Conservation (phyloP, 768 basidiomycete species). For the Coprinellus micaceus region DNA sequence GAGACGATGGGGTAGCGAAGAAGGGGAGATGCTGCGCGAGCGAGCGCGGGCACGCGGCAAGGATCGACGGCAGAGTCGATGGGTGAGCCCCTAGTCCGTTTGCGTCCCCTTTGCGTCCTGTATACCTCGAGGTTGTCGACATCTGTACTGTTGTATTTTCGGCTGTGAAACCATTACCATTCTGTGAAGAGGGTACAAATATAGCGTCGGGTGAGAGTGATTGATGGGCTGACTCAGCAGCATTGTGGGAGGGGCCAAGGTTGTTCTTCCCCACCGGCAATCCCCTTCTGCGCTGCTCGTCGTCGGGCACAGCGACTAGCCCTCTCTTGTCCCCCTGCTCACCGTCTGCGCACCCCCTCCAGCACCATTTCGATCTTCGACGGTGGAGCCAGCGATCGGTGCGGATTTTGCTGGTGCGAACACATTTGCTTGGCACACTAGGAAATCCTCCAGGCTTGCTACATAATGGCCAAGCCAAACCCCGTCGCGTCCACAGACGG, state of each 20-base stretch:
- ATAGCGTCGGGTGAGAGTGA: conserved; percentile 7
- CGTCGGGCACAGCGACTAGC: conserved; percentile 10
- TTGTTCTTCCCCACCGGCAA: conserved; percentile 13
- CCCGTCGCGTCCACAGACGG: conserved; percentile 28
- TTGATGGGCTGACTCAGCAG: conserved; percentile 14
- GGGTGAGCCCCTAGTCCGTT: conserved; percentile 18
- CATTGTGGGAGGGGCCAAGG: conserved; percentile 8
- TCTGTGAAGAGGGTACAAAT: not conserved
- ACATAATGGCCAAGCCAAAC: conserved; percentile 54
- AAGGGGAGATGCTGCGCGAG: conserved; percentile 27
- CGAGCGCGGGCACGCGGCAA: conserved; percentile 48
- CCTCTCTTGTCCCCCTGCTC: conserved; percentile 13
- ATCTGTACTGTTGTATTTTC: not conserved
- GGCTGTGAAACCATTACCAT: not conserved
- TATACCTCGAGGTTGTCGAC: conserved; percentile 3
- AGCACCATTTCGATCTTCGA: not conserved
- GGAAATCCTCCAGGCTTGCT: conserved; percentile 29
- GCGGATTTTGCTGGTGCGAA: conserved; percentile 18
- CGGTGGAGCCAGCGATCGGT: conserved; percentile 4
- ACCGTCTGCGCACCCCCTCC: conserved; percentile 21
- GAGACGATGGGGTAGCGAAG: conserved; percentile 34
- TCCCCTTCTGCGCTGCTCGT: conserved; percentile 9
- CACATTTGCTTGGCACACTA: conserved; percentile 39
- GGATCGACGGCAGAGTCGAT: conserved; percentile 49
- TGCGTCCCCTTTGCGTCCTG: conserved; percentile 10